Conservation (phyloP, 768 basidiomycete species). For the Russula abietina region DNA sequence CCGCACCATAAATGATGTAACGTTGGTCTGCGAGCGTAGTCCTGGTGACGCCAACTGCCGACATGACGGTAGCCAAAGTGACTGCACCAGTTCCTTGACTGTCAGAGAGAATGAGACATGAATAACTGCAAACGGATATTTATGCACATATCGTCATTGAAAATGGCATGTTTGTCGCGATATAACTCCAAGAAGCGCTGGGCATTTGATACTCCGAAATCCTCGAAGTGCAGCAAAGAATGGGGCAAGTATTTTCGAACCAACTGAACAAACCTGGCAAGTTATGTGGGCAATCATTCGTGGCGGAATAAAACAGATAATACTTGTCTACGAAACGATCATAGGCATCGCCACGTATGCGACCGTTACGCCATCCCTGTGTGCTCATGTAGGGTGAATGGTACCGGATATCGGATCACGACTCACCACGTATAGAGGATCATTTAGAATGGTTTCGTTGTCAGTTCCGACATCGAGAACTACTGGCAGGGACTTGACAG, state of each 20-base stretch:
- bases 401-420: background rate
- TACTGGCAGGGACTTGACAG: conserved; percentile 50
- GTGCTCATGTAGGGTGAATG: background rate
- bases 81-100: conserved; percentile 77
- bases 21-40: conserved; percentile 64
- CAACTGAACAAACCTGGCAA: conserved; percentile 61
- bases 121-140: background rate
- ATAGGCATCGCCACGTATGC: conserved; percentile 68
- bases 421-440: conserved; percentile 61
- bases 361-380: conserved; percentile 68
- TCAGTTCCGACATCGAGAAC: conserved; percentile 75
- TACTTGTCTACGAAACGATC: conserved; percentile 74
- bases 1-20: conserved; percentile 73
- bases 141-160: conserved; percentile 80
- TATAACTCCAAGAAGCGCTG: conserved; percentile 60
- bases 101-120: conserved; percentile 4
- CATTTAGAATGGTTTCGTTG: conserved; percentile 56
- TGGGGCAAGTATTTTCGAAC: conserved; percentile 66
- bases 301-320: background rate
- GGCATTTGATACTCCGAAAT: conserved; percentile 77
- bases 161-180: conserved; percentile 55
- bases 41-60: conserved; percentile 63
- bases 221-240: conserved; percentile 75
- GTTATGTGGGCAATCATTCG: background rate
- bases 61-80: conserved; percentile 61